Evolutionary conservation across 257 asterid genomes (phyloP).

Genomic region (Dorcoceras hygrometricum): DNA sequence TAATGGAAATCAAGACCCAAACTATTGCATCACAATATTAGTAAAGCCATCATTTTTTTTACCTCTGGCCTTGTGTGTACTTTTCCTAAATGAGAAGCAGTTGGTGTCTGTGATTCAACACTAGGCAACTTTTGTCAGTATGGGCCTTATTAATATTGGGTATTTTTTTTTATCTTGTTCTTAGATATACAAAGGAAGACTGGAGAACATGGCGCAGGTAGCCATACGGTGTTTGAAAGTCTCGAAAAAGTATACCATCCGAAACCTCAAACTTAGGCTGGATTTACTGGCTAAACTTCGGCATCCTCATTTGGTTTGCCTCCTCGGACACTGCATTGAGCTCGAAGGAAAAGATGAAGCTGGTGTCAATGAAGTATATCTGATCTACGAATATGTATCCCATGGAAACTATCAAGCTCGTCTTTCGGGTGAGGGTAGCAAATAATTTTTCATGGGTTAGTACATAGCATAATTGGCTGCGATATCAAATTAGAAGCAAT

Average conservation of each 20-base stretch:
- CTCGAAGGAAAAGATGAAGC: constrained; percentile 36
- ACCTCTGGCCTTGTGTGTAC: not conserved
- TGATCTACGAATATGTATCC: constrained; percentile 52
- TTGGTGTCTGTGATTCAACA: not conserved
- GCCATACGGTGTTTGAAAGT: constrained; percentile 56
- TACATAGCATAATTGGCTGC: not conserved
- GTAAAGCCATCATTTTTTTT: not conserved
- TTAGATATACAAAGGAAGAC: constrained; percentile 67
- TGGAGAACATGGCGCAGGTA: constrained; percentile 42
- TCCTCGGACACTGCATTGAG: constrained; percentile 68
- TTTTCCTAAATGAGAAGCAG: not conserved
- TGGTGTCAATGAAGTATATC: constrained; percentile 46
- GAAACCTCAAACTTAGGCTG: constrained; percentile 64
- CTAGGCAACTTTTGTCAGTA: not conserved
- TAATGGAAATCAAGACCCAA: not conserved
- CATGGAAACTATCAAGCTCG: constrained; percentile 51
- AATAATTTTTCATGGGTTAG: not conserved
- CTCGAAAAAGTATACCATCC: constrained; percentile 46
- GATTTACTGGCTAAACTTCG: constrained; percentile 66
- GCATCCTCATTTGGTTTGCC: constrained; percentile 62
- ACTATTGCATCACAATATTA: too few relatives aligned
- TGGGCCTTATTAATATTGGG: not conserved
- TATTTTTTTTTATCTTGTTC: constrained; percentile 8
- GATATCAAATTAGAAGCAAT: not conserved
- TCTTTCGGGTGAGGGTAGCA: constrained; percentile 51